Conservation (phyloP, 495 filamentous ascomycete species). For the Daldinia grandis region DNA sequence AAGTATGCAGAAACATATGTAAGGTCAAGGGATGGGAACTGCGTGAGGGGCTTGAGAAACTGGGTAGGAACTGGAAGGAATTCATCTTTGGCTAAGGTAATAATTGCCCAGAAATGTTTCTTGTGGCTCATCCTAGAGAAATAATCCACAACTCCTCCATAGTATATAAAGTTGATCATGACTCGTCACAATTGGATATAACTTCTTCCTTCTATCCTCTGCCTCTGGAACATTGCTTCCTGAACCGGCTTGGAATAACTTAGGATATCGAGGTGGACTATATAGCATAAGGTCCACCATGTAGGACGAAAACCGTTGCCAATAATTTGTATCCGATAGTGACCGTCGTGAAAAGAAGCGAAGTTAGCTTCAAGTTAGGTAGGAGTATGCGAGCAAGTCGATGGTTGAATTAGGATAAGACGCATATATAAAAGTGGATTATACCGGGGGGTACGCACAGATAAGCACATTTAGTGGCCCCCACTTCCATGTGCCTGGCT, state of each 20-base stretch:
- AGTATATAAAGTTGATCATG: neutral
- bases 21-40: slow-evolving; percentile 79
- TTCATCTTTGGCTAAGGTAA: slow-evolving; percentile 73
- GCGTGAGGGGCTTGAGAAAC: slow-evolving; percentile 70
- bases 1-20: slow-evolving; percentile 77
- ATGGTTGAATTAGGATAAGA: slow-evolving; percentile 16
- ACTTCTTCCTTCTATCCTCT: neutral
- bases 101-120: neutral
- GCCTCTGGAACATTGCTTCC: neutral
- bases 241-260: neutral
- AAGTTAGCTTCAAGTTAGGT: neutral
- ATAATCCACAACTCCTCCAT: neutral
- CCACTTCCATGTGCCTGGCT: slow-evolving; percentile 14
- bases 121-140: neutral
- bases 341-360: neutral
- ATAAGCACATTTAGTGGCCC: slow-evolving; percentile 16
- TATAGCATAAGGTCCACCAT: too few relatives aligned
- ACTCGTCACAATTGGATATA: neutral
- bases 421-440: slow-evolving; percentile 19
- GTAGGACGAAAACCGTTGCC: neutral
- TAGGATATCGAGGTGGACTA: too few relatives aligned
- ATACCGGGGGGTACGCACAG: slow-evolving; percentile 14
- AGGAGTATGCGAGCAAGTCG: slow-evolving; percentile 17
- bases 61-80: slow-evolving; percentile 80
- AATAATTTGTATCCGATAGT: neutral